Evolutionary conservation across 371 early-diverging fungal species (phyloP), one percentile per base, ranked within the genome.

Genomic region (Entomophthora muscae): DNA sequence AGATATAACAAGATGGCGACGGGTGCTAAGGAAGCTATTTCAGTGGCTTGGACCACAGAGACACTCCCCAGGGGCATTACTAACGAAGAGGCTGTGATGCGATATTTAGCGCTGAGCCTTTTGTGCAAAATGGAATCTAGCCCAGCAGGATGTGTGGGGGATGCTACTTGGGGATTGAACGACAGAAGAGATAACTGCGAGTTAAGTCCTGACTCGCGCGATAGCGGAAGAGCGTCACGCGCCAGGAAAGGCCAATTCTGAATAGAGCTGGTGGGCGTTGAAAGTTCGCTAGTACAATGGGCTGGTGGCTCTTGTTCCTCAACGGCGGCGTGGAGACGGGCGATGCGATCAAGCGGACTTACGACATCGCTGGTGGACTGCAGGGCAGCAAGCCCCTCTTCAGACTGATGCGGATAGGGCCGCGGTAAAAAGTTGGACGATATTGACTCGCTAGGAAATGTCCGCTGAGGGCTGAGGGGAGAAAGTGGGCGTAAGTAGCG

Each of bases 171-270:
- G 3, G 27, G 58, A 1, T 28, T 58, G 17, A 13, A 29, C 2
- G 61, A 51, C 22, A 28, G 29, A 55, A 53, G 21, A 1, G 61
- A 42, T 0, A 60, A 42, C 5, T n/a, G 22, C 29, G 60, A 30
- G 26, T 21, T 1, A 13, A 32, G 7, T 10, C 33, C 22, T n/a
- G n/a, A 24, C 33, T 21, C 29, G 10, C 22, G 31, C 13, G 23
- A 54, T 21, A 22, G 13, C 2, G 21, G 55, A 21, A 22, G 24
- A 21, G 28, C n/a, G 24, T 63, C 53, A 3, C 52, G 13, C 13
- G 22, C 23, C 30, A 61, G 33, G 22, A 54, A 51, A 3, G 63
- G 63, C 63, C 63, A 63, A n/a, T 52, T 53, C 23, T 51, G 63
- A 10, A 52, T 53, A 21, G 52, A 51, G 22, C 28, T n/a, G 23